Base-by-base conservation (phyloP, 2,329 filamentous ascomycete genomes). In the Mycosphaerella arachidis region DNA sequence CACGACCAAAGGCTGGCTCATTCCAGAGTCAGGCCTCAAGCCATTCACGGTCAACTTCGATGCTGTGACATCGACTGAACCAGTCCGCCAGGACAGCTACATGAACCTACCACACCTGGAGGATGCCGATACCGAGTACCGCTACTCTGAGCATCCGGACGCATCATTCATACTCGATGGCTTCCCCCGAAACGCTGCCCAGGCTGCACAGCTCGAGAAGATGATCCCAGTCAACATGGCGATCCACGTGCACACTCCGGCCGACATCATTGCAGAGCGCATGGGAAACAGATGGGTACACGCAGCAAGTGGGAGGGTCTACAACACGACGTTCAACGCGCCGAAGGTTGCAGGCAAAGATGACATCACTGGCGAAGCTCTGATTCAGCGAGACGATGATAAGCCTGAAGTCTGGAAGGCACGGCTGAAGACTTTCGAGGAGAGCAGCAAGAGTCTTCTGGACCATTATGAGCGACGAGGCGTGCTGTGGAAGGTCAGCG, bases 151-250 rank as follows among this genome's bases (percentile, higher is more conserved):
- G 46, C 83, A 88, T 63, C 89, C 92, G 0, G 79, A 85, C 0
- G 91, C 92, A 8, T 96, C 92, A 0, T 97, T 97, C 75, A 89
- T 99, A 65, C 88, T 99, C 56, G 94, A 99, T 73, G 94, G 94
- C 16, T 99, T 97, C 76, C 94, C 94, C 1, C 89, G 94, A 66
- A 99, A 91, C 6, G 89, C 90, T 0, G 73, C 79, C 3, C 94
- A 99, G 76, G 94, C 92, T 30, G 75, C 78, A 46, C 87, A 87
- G 59, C 83, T 97, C 52, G 92, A 96, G 72, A 78, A 80, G 50
- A 82, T 97, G 35, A 84, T 97, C 33, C 92, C 93, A n/a, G 92
- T 99, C 74, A 99, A 99, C 76, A 84, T 97, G 62, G 94, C 92
- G 53, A 88, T 97, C 60, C 91, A 90, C 57, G 82, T 97, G 67